A percentile compares a stretch with the other conserved stretches of the same genome.
Evolutionary conservation across 805 yeast genomes (phyloP).

Genomic region (Myxozyma melibiosi): DNA sequence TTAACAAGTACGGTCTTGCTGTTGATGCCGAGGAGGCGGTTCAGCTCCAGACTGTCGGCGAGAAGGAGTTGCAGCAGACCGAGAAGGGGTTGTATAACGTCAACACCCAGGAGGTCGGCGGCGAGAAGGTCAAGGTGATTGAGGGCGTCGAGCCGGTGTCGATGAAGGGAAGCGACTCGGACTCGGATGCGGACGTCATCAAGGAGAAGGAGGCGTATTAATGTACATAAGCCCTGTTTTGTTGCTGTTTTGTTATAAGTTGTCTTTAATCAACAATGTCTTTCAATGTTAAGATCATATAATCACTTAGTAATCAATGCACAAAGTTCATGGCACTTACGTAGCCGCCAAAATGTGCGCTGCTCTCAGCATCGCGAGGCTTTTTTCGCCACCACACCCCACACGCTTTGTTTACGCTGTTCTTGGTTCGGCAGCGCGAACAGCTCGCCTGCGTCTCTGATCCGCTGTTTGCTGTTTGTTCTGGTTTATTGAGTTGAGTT

Average conservation of each 20-base stretch:
- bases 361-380: not conserved
- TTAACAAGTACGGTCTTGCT: constrained; percentile 25
- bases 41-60: constrained; percentile 2
- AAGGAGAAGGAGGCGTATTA: constrained; percentile 7
- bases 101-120: constrained; percentile 1
- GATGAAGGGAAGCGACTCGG: not conserved
- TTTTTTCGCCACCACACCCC: not conserved
- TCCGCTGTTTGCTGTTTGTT: too few species aligned
- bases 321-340: too few species aligned
- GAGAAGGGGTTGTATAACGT: constrained; percentile 9
- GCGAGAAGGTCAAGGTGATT: constrained; percentile 4
- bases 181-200: not conserved
- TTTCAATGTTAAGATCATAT: not conserved
- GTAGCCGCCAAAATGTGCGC: too few species aligned
- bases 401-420: not conserved
- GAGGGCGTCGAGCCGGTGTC: constrained; percentile 6
- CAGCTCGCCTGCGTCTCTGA: not conserved
- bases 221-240: too few species aligned
- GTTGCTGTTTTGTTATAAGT: not conserved
- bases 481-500: too few species aligned
- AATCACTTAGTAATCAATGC: too few species aligned
- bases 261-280: not conserved
- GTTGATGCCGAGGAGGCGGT: constrained; percentile 28
- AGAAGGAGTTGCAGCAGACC: not conserved
- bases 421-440: not conserved